Conservation (phyloP, 352 stramenopile species). For the Globisporangium acanthophoron region DNA sequence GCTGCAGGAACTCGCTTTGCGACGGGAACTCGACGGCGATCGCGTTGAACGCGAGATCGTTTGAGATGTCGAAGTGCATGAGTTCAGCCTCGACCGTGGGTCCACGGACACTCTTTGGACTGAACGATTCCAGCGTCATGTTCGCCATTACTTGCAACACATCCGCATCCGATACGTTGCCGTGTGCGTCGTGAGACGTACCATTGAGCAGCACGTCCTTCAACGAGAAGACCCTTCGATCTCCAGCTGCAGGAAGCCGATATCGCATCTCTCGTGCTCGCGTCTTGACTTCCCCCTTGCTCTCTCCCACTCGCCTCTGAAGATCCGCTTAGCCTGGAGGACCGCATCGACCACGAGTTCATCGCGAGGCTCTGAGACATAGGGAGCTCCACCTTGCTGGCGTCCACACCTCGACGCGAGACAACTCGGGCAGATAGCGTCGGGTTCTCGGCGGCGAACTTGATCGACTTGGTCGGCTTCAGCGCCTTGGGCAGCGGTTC, state of each 20-base stretch:
- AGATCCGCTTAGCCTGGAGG: neutral
- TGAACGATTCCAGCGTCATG: neutral
- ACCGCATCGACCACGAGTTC: neutral
- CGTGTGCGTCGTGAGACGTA: too few relatives aligned
- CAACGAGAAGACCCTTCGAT: too few relatives aligned
- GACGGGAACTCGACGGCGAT: conserved; percentile 4
- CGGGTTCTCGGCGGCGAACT: neutral
- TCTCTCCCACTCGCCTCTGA: neutral
- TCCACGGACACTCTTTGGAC: neutral
- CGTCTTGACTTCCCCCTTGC: too few relatives aligned
- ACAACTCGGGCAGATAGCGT: neutral
- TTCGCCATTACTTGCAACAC: conserved; percentile 1
- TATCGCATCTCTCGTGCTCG: too few relatives aligned
- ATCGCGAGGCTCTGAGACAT: neutral
- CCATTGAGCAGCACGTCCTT: neutral
- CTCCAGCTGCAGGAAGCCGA: too few relatives aligned
- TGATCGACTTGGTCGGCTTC: neutral
- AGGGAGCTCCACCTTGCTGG: neutral
- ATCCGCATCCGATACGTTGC: neutral
- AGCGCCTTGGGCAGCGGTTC: neutral
- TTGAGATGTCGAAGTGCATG: conserved; percentile 1
- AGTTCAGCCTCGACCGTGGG: conserved; percentile 1
- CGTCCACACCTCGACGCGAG: neutral
- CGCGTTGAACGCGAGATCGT: conserved; percentile 2
- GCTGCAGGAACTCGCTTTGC: conserved; percentile 1